phyloP scores from a whole-genome alignment of 2,329 filamentous ascomycete species.

The Pezizomycotina sp. region DNA sequence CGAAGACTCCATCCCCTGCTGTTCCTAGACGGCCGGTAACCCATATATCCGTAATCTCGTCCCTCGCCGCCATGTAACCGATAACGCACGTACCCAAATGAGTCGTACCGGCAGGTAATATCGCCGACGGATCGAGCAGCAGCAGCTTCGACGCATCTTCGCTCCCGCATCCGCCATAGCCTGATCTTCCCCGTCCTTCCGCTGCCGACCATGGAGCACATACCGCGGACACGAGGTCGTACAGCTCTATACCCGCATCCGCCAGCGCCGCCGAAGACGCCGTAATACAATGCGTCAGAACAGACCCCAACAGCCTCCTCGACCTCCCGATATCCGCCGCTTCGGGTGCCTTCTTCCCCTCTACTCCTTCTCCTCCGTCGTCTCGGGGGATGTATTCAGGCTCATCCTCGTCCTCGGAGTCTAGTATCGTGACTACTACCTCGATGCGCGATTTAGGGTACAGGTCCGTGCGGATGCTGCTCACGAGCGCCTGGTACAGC shows the following conservation, averaged over 20 bases:
- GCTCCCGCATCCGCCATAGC: constrained; percentile 22
- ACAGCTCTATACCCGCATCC: constrained; percentile 89
- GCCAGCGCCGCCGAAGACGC: constrained; percentile 83
- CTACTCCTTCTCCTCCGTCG: constrained; percentile 45
- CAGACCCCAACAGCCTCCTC: constrained; percentile 49
- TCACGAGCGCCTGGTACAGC: constrained; percentile 74
- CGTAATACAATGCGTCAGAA: constrained; percentile 79
- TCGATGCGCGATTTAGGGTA: constrained; percentile 99
- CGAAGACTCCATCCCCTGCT: constrained; percentile 2
- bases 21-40: constrained; percentile 52
- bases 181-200: constrained; percentile 25
- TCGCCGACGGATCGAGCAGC: constrained; percentile 10
- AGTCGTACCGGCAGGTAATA: constrained; percentile 6
- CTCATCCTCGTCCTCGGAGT: constrained; percentile 86
- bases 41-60: constrained; percentile 92
- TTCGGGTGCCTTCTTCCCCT: constrained; percentile 28
- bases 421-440: constrained; percentile 78
- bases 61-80: constrained; percentile 67
- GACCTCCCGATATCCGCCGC: constrained; percentile 33
- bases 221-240: constrained; percentile 76
- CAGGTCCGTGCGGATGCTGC: constrained; percentile 76
- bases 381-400: too few species aligned
- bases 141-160: constrained; percentile 18
- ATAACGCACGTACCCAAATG: constrained; percentile 65
- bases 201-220: constrained; percentile 59